Evolutionary conservation across 306 rosid genomes (phyloP).

Genomic region (Cicer pinnatifidum): DNA sequence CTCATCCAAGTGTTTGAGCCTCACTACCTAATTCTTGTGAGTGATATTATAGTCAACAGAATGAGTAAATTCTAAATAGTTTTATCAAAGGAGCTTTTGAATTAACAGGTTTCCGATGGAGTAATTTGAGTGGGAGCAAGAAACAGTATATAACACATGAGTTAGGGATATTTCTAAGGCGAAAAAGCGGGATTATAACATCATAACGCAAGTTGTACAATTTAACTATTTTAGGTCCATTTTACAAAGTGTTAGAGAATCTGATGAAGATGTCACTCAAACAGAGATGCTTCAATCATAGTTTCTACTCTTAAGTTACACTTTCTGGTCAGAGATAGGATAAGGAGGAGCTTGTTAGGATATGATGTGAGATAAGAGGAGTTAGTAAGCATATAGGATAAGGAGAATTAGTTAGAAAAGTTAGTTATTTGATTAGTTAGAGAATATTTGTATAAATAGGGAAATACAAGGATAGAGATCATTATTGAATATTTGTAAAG

Average conservation of each 20-base stretch:
- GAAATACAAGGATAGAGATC: too few relatives aligned
- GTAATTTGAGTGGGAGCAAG: background rate
- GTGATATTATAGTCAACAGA: background rate
- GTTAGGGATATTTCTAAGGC: background rate
- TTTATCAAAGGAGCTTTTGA: slow-evolving; percentile 12
- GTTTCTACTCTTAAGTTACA: background rate
- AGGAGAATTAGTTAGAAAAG: too few relatives aligned
- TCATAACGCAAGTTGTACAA: background rate
- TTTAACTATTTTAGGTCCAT: background rate
- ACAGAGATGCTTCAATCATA: background rate
- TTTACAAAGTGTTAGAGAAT: background rate
- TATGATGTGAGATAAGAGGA: too few relatives aligned
- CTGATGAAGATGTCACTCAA: background rate
- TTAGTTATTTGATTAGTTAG: too few relatives aligned
- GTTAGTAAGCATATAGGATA: too few relatives aligned
- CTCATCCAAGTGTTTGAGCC: slow-evolving; percentile 5
- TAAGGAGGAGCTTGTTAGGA: too few relatives aligned
- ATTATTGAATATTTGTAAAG: too few relatives aligned
- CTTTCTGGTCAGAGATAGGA: too few relatives aligned
- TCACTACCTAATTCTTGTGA: background rate
- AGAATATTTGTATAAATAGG: too few relatives aligned
- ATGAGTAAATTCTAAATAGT: background rate
- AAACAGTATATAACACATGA: background rate
- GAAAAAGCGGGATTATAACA: background rate
- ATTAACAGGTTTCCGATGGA: background rate